A percentile compares a stretch with the other conserved stretches of the same genome.
Conservation (phyloP, 768 basidiomycete species). For the Boletus rubropictus region DNA sequence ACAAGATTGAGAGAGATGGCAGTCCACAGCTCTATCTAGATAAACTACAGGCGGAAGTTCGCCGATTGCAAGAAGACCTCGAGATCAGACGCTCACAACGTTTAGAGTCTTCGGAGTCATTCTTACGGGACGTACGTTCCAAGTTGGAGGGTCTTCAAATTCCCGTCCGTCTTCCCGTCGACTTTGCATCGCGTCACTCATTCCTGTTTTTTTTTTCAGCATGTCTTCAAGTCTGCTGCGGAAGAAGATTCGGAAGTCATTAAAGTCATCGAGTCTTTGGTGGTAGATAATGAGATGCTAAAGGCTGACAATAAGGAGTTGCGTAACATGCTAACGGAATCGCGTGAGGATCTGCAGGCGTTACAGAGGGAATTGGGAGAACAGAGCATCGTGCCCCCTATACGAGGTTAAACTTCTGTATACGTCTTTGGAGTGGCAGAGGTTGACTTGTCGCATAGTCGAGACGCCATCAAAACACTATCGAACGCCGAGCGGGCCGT, state of each 20-base stretch:
- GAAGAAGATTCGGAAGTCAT: constrained; percentile 56
- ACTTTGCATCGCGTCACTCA: constrained; percentile 11
- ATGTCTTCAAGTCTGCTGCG: constrained; percentile 33
- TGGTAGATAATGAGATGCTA: constrained; percentile 76
- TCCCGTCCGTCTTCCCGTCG: constrained; percentile 38
- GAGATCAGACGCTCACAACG: constrained; percentile 57
- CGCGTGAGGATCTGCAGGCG: constrained; percentile 67
- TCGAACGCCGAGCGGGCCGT: constrained; percentile 40
- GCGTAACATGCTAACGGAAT: constrained; percentile 63
- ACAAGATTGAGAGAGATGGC: not conserved
- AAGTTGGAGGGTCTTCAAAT: constrained; percentile 57
- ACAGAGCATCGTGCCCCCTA: constrained; percentile 45
- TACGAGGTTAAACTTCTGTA: constrained; percentile 34
- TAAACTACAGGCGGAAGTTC: constrained; percentile 64
- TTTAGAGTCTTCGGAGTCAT: constrained; percentile 59
- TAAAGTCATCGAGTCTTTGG: constrained; percentile 74
- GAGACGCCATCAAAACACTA: constrained; percentile 36
- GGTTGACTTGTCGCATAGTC: constrained; percentile 20
- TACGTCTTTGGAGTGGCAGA: not conserved
- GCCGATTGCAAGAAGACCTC: constrained; percentile 55
- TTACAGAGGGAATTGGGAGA: constrained; percentile 76
- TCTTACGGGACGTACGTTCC: constrained; percentile 59
- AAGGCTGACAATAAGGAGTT: constrained; percentile 80
- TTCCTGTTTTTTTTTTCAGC: constrained; percentile 23
- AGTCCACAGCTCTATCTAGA: constrained; percentile 35